Evolutionary conservation across 805 yeast species (phyloP).

Genomic region (Sugiyamaella smithiae): DNA sequence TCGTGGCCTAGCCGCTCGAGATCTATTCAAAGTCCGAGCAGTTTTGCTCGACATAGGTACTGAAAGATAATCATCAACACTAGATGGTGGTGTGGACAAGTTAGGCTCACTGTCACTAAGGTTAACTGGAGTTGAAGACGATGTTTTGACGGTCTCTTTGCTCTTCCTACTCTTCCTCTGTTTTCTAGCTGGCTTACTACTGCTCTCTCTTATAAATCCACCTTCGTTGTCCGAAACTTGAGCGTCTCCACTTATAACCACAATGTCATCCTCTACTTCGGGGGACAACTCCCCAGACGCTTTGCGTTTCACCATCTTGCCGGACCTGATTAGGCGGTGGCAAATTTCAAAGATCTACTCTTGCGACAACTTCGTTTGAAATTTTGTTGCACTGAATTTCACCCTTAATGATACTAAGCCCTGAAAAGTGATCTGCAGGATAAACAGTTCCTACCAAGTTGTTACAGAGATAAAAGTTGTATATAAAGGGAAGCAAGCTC

Average conservation of each 20-base stretch:
- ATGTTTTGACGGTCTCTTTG: background rate
- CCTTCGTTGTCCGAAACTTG: slow-evolving; percentile 6
- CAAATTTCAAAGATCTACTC: no score
- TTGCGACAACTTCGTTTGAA: no score
- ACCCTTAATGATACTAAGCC: no score
- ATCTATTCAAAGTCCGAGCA: slow-evolving; percentile 1
- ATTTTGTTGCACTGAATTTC: no score
- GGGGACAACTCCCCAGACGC: background rate
- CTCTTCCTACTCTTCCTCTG: background rate
- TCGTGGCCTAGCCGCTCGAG: background rate
- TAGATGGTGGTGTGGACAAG: slow-evolving; percentile 6
- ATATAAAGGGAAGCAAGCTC: no score
- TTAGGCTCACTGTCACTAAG: background rate
- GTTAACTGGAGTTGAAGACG: background rate
- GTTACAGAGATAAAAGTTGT: no score
- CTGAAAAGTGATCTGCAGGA: no score
- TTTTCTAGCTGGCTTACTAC: background rate
- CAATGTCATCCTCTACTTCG: slow-evolving; percentile 8
- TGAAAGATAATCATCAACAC: slow-evolving; percentile 5
- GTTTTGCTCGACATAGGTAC: slow-evolving; percentile 10
- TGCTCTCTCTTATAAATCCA: background rate
- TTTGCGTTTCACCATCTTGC: background rate
- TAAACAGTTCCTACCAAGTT: no score
- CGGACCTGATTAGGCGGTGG: background rate
- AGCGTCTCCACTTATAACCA: slow-evolving; percentile 8